Conservation (phyloP, 2,329 filamentous ascomycete species). For the Endothia cerciana region DNA sequence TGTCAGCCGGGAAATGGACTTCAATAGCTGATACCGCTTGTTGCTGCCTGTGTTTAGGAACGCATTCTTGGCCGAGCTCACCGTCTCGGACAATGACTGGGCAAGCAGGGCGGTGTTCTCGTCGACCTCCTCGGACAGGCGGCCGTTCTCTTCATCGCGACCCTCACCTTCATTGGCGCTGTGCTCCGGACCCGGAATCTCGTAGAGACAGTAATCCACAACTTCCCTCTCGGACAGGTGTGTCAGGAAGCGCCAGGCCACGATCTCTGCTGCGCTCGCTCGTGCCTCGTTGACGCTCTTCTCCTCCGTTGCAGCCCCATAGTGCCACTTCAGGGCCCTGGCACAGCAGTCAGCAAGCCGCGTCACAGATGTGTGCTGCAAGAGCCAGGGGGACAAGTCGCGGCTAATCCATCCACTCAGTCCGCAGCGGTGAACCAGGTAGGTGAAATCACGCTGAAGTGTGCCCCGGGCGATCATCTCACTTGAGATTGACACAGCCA, state of each 20-base stretch:
- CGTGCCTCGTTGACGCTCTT: constrained; percentile 69
- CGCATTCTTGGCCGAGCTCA: constrained; percentile 34
- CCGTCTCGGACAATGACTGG: constrained; percentile 35
- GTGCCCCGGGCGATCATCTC: neutral
- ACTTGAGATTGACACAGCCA: neutral
- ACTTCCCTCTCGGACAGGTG: constrained; percentile 73
- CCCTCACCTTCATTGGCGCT: constrained; percentile 32
- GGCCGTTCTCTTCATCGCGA: constrained; percentile 46
- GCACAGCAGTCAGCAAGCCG: constrained; percentile 19
- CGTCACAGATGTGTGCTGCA: constrained; percentile 4
- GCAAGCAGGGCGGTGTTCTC: constrained; percentile 54
- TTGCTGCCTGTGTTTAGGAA: constrained; percentile 43
- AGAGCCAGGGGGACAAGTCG: neutral
- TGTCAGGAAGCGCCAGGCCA: constrained; percentile 77
- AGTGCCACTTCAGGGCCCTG: constrained; percentile 78
- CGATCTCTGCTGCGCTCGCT: constrained; percentile 77
- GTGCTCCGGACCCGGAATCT: constrained; percentile 59
- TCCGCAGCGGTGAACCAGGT: neutral
- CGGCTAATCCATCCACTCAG: neutral
- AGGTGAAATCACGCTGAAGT: neutral
- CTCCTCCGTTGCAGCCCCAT: constrained; percentile 64
- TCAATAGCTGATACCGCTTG: constrained; percentile 54
- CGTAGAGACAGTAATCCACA: constrained; percentile 74
- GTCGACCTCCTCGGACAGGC: constrained; percentile 35
- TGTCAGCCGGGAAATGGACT: constrained; percentile 60